These are phyloP conservation scores for Solanum clarkiae DNA, from an alignment of 257 asterid genomes.

Conservation along the genomic window DNA sequence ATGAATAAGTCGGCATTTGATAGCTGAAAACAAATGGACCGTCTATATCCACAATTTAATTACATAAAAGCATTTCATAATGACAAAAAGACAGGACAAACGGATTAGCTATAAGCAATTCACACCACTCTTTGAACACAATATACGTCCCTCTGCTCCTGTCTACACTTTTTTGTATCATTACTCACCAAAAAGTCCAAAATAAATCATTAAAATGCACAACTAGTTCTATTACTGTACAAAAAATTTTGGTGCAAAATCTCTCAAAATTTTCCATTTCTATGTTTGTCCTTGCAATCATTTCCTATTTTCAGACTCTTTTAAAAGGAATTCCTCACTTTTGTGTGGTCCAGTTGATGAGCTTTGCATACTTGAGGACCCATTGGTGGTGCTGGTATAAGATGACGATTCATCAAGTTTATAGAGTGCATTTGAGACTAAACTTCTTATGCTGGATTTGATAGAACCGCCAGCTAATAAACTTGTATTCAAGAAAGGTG, in stretches of 20 bases:
- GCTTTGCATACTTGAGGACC: conserved; percentile 46
- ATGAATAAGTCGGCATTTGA: background rate
- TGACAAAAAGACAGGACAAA: background rate
- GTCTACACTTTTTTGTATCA: background rate
- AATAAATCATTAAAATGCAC: background rate
- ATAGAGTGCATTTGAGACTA: conserved; percentile 14
- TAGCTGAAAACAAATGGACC: conserved; percentile 2
- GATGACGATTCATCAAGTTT: conserved; percentile 26
- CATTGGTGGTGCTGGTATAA: conserved; percentile 41
- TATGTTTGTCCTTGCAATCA: background rate
- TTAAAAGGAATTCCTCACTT: background rate
- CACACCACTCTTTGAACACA: background rate
- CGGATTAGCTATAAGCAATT: background rate
- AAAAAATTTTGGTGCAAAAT: background rate
- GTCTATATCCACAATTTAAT: conserved; percentile 8
- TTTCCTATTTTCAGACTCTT: background rate
- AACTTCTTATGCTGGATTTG: conserved; percentile 36
- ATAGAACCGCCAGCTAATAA: conserved; percentile 26
- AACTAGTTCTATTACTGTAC: background rate
- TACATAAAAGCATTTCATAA: background rate
- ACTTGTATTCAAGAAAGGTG: conserved; percentile 56
- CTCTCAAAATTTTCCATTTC: background rate
- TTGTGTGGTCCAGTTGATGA: conserved; percentile 40
- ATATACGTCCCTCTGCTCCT: background rate
- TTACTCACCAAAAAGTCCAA: background rate